Base-by-base conservation (phyloP, 805 yeast species). In the Candida corydali region DNA sequence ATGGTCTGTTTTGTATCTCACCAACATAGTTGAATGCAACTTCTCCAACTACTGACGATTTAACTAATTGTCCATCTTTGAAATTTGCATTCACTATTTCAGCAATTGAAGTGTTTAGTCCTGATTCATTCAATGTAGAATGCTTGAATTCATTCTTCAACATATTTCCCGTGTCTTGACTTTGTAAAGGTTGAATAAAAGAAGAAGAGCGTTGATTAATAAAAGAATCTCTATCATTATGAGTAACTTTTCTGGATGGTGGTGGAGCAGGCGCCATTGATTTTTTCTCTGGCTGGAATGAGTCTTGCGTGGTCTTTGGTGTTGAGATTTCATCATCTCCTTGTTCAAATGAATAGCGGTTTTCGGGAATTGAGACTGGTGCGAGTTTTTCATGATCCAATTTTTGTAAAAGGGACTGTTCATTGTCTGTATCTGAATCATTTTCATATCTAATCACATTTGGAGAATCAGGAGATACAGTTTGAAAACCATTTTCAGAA, bases 21-120 rank as follows among this genome's bases (percentile, higher is more conserved):
- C 54, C 47, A 18, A 45, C 46, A 54, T 79, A 86, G 49, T 82
- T 82, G 55, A 88, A 75, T 0, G 96, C 95, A 47, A 89, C 69
- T 61, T 91, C 97, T 36, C 98, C 97, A 38, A 82, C 72, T 9
- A 81, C 70, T 52, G 81, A 79, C 6, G 86, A 74, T 24, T 76
- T 71, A 9, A 59, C 56, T 25, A 80, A 63, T 29, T 61, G 60
- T 14, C 94, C 95, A 51, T 81, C 86, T 44, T 75, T 77, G 58
- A 80, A 80, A 14, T 74, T 70, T 4, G 87, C 95, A 53, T 78
- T 81, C 44, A 86, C 69, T 9, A 84, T 79, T 62, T 91, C 98
- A n/a, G 93, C 89, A 44, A 88, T 66, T 32, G 94, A 82, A 3
- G 89, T 80, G 49, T 82, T 86, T 46, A 91, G 65, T 2, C 93